A percentile compares a stretch with the other conserved stretches of the same genome.
Conservation (phyloP, 225 moss, liverwort and hornwort genomes). For the Marchantia paleacea region DNA sequence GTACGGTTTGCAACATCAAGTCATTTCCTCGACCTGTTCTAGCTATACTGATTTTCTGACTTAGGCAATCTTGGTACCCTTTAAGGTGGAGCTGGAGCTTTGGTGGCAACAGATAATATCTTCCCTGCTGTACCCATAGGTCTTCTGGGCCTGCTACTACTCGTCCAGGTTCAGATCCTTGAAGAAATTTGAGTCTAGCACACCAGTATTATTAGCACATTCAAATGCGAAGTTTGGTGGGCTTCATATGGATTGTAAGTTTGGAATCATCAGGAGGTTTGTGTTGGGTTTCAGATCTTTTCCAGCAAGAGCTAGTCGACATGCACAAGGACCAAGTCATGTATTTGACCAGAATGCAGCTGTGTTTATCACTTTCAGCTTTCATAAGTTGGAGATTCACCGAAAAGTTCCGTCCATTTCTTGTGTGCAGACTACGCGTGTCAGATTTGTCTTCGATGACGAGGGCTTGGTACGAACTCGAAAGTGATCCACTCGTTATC, state of each 20-base stretch:
- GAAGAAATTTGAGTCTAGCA: neutral
- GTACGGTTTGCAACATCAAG: neutral
- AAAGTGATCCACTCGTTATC: constrained; percentile 6
- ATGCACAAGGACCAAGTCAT: neutral
- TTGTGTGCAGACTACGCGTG: constrained; percentile 57
- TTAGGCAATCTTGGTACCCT: neutral
- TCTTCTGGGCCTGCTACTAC: constrained; percentile 70
- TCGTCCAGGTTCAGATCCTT: constrained; percentile 58
- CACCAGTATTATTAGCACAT: neutral
- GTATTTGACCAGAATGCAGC: neutral
- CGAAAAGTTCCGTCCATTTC: too few species aligned
- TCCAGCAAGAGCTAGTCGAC: neutral
- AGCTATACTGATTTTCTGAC: neutral
- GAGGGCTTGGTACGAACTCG: constrained; percentile 54
- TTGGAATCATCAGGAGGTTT: neutral
- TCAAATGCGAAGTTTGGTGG: neutral
- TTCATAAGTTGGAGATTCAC: too few species aligned
- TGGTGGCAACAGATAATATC: constrained; percentile 53
- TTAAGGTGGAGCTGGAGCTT: constrained; percentile 62
- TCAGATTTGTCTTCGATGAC: constrained; percentile 70
- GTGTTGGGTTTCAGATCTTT: neutral
- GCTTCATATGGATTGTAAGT: neutral
- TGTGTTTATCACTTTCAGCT: too few species aligned
- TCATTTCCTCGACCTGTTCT: neutral
- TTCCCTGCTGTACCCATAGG: constrained; percentile 69